phyloP scores from a whole-genome alignment of 2,329 filamentous ascomycete genomes.

The Fusarium poae region DNA sequence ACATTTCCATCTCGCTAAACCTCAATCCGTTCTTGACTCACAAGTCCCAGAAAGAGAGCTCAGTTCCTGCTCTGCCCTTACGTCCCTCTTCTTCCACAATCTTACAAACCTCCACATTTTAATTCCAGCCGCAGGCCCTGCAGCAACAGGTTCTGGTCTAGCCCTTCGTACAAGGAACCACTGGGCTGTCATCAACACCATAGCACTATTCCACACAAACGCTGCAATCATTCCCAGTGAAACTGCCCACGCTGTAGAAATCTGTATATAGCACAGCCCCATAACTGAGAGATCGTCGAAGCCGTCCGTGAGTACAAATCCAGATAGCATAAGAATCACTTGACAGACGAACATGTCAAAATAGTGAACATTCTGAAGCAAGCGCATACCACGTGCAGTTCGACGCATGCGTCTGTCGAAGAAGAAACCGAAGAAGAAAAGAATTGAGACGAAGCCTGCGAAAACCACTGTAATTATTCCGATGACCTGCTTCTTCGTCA shows the following conservation, averaged over 20 bases:
- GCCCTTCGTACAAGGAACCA: slow-evolving; percentile 25
- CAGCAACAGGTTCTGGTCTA: not conserved
- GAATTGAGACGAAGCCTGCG: not conserved
- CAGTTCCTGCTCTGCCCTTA: slow-evolving; percentile 1
- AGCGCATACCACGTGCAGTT: not conserved
- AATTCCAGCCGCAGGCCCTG: not conserved
- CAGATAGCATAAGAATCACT: slow-evolving; percentile 22
- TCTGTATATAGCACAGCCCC: slow-evolving; percentile 20
- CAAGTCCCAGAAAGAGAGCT: slow-evolving; percentile 10
- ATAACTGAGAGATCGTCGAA: slow-evolving; percentile 13
- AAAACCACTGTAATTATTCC: slow-evolving; percentile 1
- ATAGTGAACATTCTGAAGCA: slow-evolving; percentile 15
- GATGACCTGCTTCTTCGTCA: not conserved
- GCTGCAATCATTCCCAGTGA: slow-evolving; percentile 20
- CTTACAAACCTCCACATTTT: slow-evolving; percentile 26
- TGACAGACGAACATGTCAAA: slow-evolving; percentile 28
- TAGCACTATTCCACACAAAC: slow-evolving; percentile 26
- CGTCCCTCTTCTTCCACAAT: not conserved
- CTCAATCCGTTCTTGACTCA: not conserved
- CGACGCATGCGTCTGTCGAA: not conserved
- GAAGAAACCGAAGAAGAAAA: slow-evolving; percentile 22
- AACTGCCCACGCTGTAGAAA: slow-evolving; percentile 12
- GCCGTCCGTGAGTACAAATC: slow-evolving; percentile 9
- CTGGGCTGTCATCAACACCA: slow-evolving; percentile 24
- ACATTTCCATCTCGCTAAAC: too few species aligned